Percentiles rank a stretch among this genome's conserved stretches.
These are phyloP conservation scores for Calonectria fujianensis DNA, from an alignment of 2,329 filamentous ascomycete genomes.

Conservation along the genomic window DNA sequence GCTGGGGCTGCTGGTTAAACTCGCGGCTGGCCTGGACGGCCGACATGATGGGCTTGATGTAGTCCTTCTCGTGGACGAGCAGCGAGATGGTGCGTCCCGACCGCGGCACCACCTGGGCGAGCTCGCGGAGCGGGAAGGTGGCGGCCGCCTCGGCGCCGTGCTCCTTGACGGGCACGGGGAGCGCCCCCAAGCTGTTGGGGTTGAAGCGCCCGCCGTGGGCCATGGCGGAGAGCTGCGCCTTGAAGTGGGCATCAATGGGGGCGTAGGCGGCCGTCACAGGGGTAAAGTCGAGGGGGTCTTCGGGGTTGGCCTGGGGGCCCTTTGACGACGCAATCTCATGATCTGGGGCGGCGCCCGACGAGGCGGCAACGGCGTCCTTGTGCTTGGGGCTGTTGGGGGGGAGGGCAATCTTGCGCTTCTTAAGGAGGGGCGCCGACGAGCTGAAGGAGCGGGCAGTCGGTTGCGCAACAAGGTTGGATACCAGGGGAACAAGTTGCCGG, in stretches of 20 bases:
- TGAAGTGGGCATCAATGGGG: constrained; percentile 65
- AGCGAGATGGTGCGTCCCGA: constrained; percentile 64
- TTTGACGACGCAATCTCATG: constrained; percentile 42
- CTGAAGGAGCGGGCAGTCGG: constrained; percentile 55
- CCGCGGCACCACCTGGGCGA: constrained; percentile 72
- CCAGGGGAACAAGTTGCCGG: constrained; percentile 37
- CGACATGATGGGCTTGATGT: constrained; percentile 73
- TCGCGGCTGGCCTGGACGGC: constrained; percentile 71
- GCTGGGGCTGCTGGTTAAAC: constrained; percentile 78
- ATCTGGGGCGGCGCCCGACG: constrained; percentile 44
- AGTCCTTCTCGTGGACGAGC: constrained; percentile 64
- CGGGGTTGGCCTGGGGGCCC: constrained; percentile 58
- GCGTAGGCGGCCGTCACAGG: constrained; percentile 67
- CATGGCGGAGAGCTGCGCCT: constrained; percentile 64
- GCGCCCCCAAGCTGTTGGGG: constrained; percentile 68
- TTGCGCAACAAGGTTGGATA: constrained; percentile 15
- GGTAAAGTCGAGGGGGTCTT: constrained; percentile 70
- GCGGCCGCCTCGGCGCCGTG: constrained; percentile 50
- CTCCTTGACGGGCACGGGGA: constrained; percentile 64
- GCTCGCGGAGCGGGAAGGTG: constrained; percentile 71
- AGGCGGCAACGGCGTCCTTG: constrained; percentile 44
- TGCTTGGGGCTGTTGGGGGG: constrained; percentile 56
- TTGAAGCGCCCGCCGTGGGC: constrained; percentile 71
- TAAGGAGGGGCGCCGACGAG: constrained; percentile 56
- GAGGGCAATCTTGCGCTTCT: constrained; percentile 63